phyloP scores from a whole-genome alignment of 257 asterid species.

The Nicotiana tabacum region DNA sequence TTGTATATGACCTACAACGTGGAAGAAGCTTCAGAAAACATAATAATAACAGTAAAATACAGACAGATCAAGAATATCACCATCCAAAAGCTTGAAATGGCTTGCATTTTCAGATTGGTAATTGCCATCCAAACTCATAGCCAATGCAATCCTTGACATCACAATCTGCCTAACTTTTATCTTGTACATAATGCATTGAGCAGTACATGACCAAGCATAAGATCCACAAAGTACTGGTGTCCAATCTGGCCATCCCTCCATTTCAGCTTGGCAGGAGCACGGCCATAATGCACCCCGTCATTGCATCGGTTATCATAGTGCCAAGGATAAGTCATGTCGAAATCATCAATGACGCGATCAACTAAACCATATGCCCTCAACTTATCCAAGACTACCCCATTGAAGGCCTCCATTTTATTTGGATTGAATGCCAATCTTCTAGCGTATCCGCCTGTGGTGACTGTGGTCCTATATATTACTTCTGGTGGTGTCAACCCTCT shows the following conservation, averaged over 20 bases:
- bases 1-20: no score
- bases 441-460: constrained; percentile 85
- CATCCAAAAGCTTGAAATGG: no score
- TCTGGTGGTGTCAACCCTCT: constrained; percentile 52
- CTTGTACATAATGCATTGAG: constrained; percentile 49
- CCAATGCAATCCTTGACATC: no score
- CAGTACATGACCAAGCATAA: constrained; percentile 86
- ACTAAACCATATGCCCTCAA: constrained; percentile 52
- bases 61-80: no score
- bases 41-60: no score
- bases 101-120: no score
- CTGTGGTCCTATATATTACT: constrained; percentile 71
- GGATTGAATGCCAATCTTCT: constrained; percentile 74
- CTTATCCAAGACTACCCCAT: constrained; percentile 80
- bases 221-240: constrained; percentile 88
- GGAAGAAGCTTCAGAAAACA: no score
- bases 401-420: constrained; percentile 88
- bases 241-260: constrained; percentile 93
- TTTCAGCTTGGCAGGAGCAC: constrained; percentile 68
- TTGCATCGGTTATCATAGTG: constrained; percentile 85
- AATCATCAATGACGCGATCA: constrained; percentile 57
- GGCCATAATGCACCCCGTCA: constrained; percentile 95
- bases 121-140: no score
- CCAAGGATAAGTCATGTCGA: constrained; percentile 95
- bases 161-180: background rate